These are phyloP conservation scores for Camellia japonica DNA, from an alignment of 148 eudicot species.

Conservation along the genomic window DNA sequence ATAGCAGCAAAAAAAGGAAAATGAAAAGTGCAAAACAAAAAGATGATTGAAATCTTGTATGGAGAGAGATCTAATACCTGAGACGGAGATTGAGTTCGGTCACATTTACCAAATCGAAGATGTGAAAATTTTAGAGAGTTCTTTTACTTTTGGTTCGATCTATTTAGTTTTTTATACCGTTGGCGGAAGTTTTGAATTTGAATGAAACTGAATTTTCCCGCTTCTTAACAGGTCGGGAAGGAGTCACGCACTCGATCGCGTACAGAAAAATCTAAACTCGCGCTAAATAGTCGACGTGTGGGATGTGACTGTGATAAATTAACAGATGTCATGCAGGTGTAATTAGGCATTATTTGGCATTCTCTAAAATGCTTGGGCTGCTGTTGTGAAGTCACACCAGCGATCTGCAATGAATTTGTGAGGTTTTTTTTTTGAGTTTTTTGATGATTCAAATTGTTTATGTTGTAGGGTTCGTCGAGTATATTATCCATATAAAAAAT, in stretches of 20 bases:
- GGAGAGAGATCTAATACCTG: slow-evolving; percentile 9
- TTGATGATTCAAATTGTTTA: too few relatives aligned
- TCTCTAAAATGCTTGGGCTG: too few relatives aligned
- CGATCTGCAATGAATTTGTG: too few relatives aligned
- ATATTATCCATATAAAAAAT: too few relatives aligned
- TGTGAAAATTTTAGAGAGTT: not conserved
- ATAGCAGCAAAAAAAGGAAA: not conserved
- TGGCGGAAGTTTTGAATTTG: not conserved
- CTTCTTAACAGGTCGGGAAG: not conserved
- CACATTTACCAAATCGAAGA: not conserved
- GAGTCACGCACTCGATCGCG: not conserved
- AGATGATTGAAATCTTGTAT: not conserved
- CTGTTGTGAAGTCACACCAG: too few relatives aligned
- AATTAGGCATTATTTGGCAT: too few relatives aligned
- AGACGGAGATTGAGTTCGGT: slow-evolving; percentile 3
- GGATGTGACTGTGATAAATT: not conserved
- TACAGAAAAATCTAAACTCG: not conserved
- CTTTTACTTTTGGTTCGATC: not conserved
- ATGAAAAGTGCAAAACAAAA: not conserved
- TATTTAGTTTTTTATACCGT: too few relatives aligned
- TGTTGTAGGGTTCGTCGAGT: too few relatives aligned
- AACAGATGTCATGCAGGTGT: not conserved
- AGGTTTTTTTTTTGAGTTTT: too few relatives aligned
- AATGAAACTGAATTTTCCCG: slow-evolving; percentile 8
- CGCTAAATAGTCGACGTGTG: not conserved